A percentile compares a stretch with the other conserved stretches of the same genome.
phyloP scores from a whole-genome alignment of 192 early-diverging fungal genomes.

The Ramicandelaber brevisporus region DNA sequence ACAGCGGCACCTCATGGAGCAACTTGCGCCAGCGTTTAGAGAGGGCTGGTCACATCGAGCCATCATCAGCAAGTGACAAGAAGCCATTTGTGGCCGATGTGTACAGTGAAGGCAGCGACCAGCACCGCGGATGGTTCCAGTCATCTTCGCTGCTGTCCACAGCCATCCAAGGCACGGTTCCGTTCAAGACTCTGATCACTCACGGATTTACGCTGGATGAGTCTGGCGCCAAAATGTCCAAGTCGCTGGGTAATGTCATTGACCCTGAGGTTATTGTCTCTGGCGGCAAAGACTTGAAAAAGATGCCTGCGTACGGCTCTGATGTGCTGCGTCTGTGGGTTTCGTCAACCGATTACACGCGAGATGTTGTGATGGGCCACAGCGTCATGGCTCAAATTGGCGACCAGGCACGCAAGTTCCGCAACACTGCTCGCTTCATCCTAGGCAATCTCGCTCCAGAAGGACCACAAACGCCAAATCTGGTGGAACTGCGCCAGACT shows the following conservation, averaged over 20 bases:
- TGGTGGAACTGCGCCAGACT: not conserved
- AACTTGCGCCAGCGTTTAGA: conserved; percentile 17
- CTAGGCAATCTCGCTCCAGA: conserved; percentile 31
- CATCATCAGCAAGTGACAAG: too few relatives aligned
- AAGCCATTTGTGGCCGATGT: conserved; percentile 29
- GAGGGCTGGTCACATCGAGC: too few relatives aligned
- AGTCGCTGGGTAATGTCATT: conserved; percentile 54
- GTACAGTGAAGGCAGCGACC: conserved; percentile 54
- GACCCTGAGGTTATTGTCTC: conserved; percentile 31
- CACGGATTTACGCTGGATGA: conserved; percentile 69
- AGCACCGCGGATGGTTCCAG: conserved; percentile 71
- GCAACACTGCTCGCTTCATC: conserved; percentile 51
- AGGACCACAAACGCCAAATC: not conserved
- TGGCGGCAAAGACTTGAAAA: conserved; percentile 41
- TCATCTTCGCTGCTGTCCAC: conserved; percentile 49
- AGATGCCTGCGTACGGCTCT: conserved; percentile 43
- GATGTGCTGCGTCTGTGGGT: conserved; percentile 52
- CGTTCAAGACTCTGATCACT: conserved; percentile 40
- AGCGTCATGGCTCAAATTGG: conserved; percentile 29
- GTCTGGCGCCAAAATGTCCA: conserved; percentile 58
- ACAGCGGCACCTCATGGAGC: conserved; percentile 56
- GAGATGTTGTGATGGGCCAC: conserved; percentile 42
- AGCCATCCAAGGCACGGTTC: conserved; percentile 34
- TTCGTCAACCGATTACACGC: conserved; percentile 45
- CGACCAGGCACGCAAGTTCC: conserved; percentile 46